Evolutionary conservation across 2,329 filamentous ascomycete genomes (phyloP), one percentile per base, ranked within the genome.

Genomic region (Botrytis fragariae): DNA sequence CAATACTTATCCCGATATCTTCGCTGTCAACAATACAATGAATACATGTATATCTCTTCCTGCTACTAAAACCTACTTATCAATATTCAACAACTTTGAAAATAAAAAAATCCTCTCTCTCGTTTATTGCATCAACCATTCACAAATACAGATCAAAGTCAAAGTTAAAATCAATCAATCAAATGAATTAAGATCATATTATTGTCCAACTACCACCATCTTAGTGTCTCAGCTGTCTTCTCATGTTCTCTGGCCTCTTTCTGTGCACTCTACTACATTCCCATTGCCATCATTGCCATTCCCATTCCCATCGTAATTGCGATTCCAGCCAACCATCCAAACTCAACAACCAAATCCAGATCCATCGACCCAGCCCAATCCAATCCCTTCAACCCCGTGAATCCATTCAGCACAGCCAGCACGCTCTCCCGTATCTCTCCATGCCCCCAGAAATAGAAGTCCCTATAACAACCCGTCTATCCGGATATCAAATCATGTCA

Each of bases 401-500:
- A 68, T 57, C 20, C 35, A 57, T 42, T n/a, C 61, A 45, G 61
- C 61, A 32, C 39, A 63, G n/a, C 39, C 35, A 29, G 16, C 39
- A 29, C 10, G 25, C 64, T 42, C 1, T 29, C 25, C 42, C 32
- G 20, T 12, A 57, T 57, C 45, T 22, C 35, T 37, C 7, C 37
- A 39, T 42, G 18, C 32, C 45, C 42, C n/a, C 25, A 22, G 29
- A 57, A 63, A 63, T 4, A 29, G 37, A 57, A 57, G n/a, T 22
- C 45, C 64, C 48, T 35, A 42, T 57, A 57, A 57, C 14, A 29
- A 29, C 48, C 64, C 35, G 48, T 68, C 64, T 68, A 68, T 57
- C 35, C 64, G 48, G 64, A 68, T 68, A 68, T 68, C 64, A 68
- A 68, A 57, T 68, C 64, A 57, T 57, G 64, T 68, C 64, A 54